phyloP scores from a whole-genome alignment of 805 yeast species.

The Sugiyamaella valdiviana region DNA sequence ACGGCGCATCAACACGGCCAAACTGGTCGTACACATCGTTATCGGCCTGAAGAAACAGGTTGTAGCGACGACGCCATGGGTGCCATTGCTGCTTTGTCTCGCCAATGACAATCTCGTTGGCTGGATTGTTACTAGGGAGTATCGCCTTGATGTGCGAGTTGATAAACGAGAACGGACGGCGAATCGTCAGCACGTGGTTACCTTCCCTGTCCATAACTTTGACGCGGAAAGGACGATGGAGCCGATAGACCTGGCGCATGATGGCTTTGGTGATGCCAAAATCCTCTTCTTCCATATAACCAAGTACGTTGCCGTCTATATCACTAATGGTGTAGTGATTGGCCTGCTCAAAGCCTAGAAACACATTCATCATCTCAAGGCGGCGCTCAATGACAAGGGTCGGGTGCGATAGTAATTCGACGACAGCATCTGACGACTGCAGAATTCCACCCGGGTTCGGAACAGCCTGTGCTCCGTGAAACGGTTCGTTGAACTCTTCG shows the following conservation, averaged over 20 bases:
- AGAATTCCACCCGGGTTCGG: conserved; percentile 46
- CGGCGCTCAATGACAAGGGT: conserved; percentile 82
- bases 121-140: conserved; percentile 44
- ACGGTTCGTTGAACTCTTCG: background rate
- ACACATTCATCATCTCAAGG: conserved; percentile 79
- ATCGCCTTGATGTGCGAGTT: conserved; percentile 79
- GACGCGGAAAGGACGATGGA: conserved; percentile 68
- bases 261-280: conserved; percentile 59
- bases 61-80: conserved; percentile 83
- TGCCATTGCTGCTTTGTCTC: conserved; percentile 94
- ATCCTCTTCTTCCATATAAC: conserved; percentile 78
- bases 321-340: conserved; percentile 69
- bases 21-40: conserved; percentile 60
- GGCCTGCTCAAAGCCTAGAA: conserved; percentile 88
- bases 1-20: conserved; percentile 82
- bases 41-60: conserved; percentile 47
- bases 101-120: conserved; percentile 53
- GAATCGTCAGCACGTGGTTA: conserved; percentile 41
- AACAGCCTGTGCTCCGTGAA: conserved; percentile 12
- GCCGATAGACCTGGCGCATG: conserved; percentile 74
- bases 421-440: conserved; percentile 52
- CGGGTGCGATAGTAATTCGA: conserved; percentile 65
- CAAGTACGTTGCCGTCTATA: conserved; percentile 65
- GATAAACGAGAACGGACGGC: conserved; percentile 79
- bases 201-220: conserved; percentile 32